Conservation (phyloP, 805 yeast genomes). For the Clavispora carvajalis region DNA sequence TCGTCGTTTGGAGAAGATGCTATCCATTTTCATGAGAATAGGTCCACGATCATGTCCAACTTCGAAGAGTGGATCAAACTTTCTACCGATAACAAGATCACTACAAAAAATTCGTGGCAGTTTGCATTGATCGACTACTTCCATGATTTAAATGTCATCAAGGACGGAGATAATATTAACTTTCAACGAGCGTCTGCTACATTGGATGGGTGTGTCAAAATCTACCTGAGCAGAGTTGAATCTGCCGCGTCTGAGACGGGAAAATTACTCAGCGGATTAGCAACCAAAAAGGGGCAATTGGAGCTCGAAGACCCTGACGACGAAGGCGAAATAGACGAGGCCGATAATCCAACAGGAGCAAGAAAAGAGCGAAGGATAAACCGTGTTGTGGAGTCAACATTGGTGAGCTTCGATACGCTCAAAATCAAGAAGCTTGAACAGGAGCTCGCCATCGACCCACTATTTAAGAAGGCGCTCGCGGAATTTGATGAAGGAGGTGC, state of each 20-base stretch:
- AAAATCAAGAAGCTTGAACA: slow-evolving; percentile 54
- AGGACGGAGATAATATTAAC: slow-evolving; percentile 72
- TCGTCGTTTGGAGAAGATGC: slow-evolving; percentile 28
- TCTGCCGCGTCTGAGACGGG: slow-evolving; percentile 91
- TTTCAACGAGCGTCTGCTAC: slow-evolving; percentile 91
- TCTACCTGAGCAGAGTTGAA: slow-evolving; percentile 86
- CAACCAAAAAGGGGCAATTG: slow-evolving; percentile 24
- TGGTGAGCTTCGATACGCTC: slow-evolving; percentile 40
- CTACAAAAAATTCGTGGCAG: slow-evolving; percentile 82
- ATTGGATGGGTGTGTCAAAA: slow-evolving; percentile 90
- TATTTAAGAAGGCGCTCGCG: slow-evolving; percentile 67
- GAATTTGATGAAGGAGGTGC: slow-evolving; percentile 85
- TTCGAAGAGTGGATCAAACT: slow-evolving; percentile 49
- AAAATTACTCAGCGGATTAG: slow-evolving; percentile 69
- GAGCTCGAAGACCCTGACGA: slow-evolving; percentile 22
- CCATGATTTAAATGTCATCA: slow-evolving; percentile 70
- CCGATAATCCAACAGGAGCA: slow-evolving; percentile 16
- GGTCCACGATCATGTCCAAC: slow-evolving; percentile 35
- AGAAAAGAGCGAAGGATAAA: slow-evolving; percentile 13
- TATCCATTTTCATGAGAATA: slow-evolving; percentile 39
- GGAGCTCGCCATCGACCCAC: slow-evolving; percentile 65
- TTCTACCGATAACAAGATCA: slow-evolving; percentile 59
- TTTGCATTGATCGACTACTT: slow-evolving; percentile 89
- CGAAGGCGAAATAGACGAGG: slow-evolving; percentile 22
- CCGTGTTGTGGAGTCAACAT: slow-evolving; percentile 18